Conservation (phyloP, 345 rosid species). For the Aurinia saxatilis region DNA sequence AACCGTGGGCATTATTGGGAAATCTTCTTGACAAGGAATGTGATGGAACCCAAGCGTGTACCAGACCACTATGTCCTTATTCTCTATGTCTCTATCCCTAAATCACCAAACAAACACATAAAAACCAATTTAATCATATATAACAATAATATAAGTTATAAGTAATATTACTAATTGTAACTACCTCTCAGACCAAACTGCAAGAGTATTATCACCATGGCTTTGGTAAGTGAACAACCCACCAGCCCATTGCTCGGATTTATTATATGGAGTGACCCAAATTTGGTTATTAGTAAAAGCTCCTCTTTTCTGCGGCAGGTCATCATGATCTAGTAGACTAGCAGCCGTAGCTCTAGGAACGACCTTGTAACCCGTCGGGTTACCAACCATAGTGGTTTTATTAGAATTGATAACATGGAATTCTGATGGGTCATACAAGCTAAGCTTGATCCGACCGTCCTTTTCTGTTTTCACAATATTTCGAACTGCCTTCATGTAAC, state of each 20-base stretch:
- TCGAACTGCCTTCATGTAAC: conserved; percentile 44
- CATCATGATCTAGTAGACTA: conserved; percentile 66
- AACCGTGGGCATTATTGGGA: conserved; percentile 92
- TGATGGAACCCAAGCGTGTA: conserved; percentile 96
- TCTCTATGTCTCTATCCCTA: conserved; percentile 78
- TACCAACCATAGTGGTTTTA: conserved; percentile 51
- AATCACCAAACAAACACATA: background rate
- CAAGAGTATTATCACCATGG: conserved; percentile 85
- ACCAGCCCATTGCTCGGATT: conserved; percentile 89
- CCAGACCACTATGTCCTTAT: conserved; percentile 86
- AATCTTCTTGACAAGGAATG: conserved; percentile 94
- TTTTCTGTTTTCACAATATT: conserved; percentile 52
- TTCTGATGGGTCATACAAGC: conserved; percentile 62
- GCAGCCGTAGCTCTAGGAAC: conserved; percentile 65
- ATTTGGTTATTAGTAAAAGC: conserved; percentile 83
- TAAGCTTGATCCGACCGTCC: conserved; percentile 60
- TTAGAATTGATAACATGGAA: conserved; percentile 62
- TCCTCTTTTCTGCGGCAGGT: conserved; percentile 63
- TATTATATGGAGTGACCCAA: conserved; percentile 86
- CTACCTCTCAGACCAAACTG: conserved; percentile 82
- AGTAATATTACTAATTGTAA: too few relatives aligned
- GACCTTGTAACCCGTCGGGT: conserved; percentile 64
- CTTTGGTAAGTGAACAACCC: conserved; percentile 83
- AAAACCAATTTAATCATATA: background rate
- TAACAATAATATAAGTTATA: background rate